phyloP scores from a whole-genome alignment of 2,329 filamentous ascomycete species.

The Cercospora sp. region DNA sequence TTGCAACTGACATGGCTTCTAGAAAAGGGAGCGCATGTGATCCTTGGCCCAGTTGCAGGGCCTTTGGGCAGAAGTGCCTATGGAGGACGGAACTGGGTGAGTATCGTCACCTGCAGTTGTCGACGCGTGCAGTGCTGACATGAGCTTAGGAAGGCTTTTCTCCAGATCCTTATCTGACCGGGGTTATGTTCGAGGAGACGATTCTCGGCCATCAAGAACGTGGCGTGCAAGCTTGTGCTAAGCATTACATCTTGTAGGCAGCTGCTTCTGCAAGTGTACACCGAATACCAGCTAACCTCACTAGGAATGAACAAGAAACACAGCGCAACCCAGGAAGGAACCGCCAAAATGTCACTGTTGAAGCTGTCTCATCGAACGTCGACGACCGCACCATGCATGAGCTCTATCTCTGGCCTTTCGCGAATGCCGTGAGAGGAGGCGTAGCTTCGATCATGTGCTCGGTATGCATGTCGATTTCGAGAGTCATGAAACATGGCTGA shows the following conservation, averaged over 20 bases:
- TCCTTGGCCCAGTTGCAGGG: slow-evolving; percentile 81
- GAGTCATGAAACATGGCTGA: background rate
- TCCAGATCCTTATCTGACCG: slow-evolving; percentile 81
- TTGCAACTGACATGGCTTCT: background rate
- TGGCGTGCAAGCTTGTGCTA: slow-evolving; percentile 72
- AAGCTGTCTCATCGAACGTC: slow-evolving; percentile 37
- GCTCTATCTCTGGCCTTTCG: slow-evolving; percentile 34
- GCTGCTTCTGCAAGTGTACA: background rate
- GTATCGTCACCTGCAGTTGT: background rate
- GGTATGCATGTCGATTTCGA: slow-evolving; percentile 42
- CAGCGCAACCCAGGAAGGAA: slow-evolving; percentile 30
- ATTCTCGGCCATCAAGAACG: slow-evolving; percentile 72
- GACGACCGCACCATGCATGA: slow-evolving; percentile 42
- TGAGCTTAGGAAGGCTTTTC: slow-evolving; percentile 67
- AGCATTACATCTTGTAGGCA: slow-evolving; percentile 56
- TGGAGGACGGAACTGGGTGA: slow-evolving; percentile 80
- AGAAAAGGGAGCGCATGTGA: slow-evolving; percentile 69
- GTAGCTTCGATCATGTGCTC: slow-evolving; percentile 39
- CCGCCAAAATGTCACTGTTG: slow-evolving; percentile 36
- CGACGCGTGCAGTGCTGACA: background rate
- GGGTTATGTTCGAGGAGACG: slow-evolving; percentile 73
- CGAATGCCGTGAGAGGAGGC: slow-evolving; percentile 34
- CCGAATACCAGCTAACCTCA: background rate
- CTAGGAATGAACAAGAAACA: slow-evolving; percentile 49
- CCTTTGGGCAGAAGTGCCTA: slow-evolving; percentile 80